Evolutionary conservation across 1,284 basidiomycete species (phyloP).

Genomic region (Boletus mariae): DNA sequence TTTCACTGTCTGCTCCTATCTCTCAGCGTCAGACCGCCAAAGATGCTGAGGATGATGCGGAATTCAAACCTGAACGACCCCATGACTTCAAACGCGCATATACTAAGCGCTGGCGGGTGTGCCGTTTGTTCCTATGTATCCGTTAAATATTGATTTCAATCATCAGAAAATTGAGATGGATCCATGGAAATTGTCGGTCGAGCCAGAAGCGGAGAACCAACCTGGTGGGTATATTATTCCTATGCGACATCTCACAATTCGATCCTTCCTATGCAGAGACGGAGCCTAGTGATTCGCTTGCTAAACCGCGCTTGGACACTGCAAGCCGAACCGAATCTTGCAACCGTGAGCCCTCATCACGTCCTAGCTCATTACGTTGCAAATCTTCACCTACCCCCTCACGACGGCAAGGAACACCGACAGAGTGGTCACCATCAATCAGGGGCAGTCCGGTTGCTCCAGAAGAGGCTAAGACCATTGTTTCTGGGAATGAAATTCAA

Average conservation of each 20-base stretch:
- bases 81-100: constrained; percentile 17
- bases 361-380: neutral
- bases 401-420: constrained; percentile 23
- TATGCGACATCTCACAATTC: neutral
- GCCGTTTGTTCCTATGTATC: neutral
- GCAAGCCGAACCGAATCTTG: neutral
- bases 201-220: constrained; percentile 7
- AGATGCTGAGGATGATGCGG: neutral
- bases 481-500: constrained; percentile 1
- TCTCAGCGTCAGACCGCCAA: constrained; percentile 3
- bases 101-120: constrained; percentile 29
- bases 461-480: neutral
- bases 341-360: neutral
- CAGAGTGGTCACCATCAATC: constrained; percentile 28
- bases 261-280: constrained; percentile 5
- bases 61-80: constrained; percentile 8
- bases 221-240: constrained; percentile 12
- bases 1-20: neutral
- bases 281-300: neutral
- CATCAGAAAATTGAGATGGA: constrained; percentile 13
- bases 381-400: constrained; percentile 7
- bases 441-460: constrained; percentile 16
- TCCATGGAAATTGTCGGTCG: constrained; percentile 14
- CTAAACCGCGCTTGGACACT: neutral
- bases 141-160: constrained; percentile 1